Evolutionary conservation across 257 asterid genomes (phyloP), one percentile per base, ranked within the genome.

Genomic region (Gentiana straminea): DNA sequence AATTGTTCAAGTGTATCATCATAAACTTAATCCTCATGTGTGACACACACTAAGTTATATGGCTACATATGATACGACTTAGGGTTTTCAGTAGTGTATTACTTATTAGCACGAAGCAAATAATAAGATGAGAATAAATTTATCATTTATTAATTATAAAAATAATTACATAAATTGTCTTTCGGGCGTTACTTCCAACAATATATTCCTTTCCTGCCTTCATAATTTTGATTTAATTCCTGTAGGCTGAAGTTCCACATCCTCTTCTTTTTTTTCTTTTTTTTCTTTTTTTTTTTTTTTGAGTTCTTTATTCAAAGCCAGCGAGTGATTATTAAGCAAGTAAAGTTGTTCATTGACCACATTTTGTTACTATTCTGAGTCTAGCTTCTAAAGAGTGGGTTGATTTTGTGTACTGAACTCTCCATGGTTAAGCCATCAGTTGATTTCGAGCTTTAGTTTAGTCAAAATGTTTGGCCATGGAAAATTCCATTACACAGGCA

Each of bases 391-490:
- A 39, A 50, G 5, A 47, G 57, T 41, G 39, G 37, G 48, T 7
- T 47, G 49, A 57, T 52, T 55, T 52, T 45, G 58, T 62, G 45
- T 41, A 36, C 35, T 55, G 67, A 60, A 8, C 55, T 51, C 51
- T 55, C 49, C 59, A 57, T 66, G 35, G n/a, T 32, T 35, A n/a
- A 49, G 51, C 49, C 32, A 71, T 55, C 12, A 34, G n/a, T 61
- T 61, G 45, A 47, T 63, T 62, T 47, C 51, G 24, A 24, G 49
- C 51, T 49, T 33, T 59, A 39, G 32, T 64, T 63, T 35, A 35
- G 60, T 63, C 75, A 75, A 70, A 65, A 88, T 88, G 95, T 75
- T 70, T 61, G 81, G 84, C 70, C 76, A 61, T 43, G 88, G 68
- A 77, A 92, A 77, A 66, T 81, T 67, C 86, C 92, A n/a, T 39